Evolutionary conservation across 139 green algal genomes (phyloP), one percentile per base, ranked within the genome.

Genomic region (Coelastrella sp.): DNA sequence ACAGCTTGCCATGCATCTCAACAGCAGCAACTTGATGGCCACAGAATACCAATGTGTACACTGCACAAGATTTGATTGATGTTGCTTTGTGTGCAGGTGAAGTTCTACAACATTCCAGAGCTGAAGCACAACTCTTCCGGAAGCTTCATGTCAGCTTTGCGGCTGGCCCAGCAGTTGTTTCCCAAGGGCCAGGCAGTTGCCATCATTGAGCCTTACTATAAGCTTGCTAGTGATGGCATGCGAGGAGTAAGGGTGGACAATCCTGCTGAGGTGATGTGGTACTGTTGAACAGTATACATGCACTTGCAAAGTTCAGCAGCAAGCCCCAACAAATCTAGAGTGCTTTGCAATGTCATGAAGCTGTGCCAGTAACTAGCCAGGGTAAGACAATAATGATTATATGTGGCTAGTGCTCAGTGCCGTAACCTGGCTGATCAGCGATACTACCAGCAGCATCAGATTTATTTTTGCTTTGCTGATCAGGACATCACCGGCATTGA

Each of bases 121-220:
- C 4, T 41, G 53, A n/a, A n/a, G n/a, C n/a, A n/a, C n/a, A 4
- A n/a, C 5, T 2, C 32, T 30, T 9, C 27, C 32, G 30, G 6
- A 21, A 75, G 38, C 57, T 7, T 8, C 21, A 7, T 15, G 21
- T 21, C 17, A 27, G 37, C 34, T 4, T 43, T 89, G 48, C 6
- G 1, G 2, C 51, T 32, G 3, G 85, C 34, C 0, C 43, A 68
- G 27, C 5, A 13, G 7, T n/a, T 41, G 81, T 75, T 91, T 17
- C 79, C 72, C 13, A 30, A 79, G 35, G 85, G 88, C 25, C 30
- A 40, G 30, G 8, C 32, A n/a, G 30, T 92, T 23, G 86, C 79
- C 3, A 69, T 92, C 50, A 45, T 90, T 27, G 89, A 92, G 64
- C 89, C 89, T 0, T 92, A 67, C 79, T 90, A 64, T 67, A 92